phyloP scores from a whole-genome alignment of 2,329 filamentous ascomycete genomes.

The Aureobasidium melanogenum region DNA sequence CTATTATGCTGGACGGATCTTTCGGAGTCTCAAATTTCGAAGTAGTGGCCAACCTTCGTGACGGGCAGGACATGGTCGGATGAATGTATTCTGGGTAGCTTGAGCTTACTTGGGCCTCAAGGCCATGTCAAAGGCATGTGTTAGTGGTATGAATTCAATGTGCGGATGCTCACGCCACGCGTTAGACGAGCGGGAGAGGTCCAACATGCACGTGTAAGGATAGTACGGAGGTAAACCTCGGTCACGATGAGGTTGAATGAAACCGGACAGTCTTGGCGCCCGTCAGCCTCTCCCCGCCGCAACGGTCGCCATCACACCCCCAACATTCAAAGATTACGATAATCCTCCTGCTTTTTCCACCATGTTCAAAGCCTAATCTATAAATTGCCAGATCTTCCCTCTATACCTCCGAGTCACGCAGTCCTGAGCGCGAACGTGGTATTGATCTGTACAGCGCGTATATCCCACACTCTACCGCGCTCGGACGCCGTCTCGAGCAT shows the following conservation, averaged over 20 bases:
- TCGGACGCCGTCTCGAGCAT: background rate
- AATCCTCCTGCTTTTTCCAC: background rate
- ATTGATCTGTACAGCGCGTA: background rate
- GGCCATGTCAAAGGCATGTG: background rate
- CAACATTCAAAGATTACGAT: slow-evolving; percentile 5
- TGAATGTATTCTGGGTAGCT: background rate
- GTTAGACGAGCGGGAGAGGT: too few relatives aligned
- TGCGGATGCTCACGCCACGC: background rate
- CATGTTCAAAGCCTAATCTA: background rate
- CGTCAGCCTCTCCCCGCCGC: background rate
- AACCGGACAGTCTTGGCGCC: background rate
- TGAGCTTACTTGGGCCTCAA: background rate
- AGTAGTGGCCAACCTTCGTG: background rate
- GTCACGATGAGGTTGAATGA: background rate
- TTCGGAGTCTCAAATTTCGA: background rate
- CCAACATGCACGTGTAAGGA: background rate
- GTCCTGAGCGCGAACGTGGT: background rate
- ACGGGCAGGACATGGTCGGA: background rate
- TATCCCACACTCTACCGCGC: background rate
- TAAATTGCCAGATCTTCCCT: background rate
- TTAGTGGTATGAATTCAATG: background rate
- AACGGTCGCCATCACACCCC: background rate
- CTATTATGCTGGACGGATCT: background rate
- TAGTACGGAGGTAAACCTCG: background rate
- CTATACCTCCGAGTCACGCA: too few relatives aligned